Base-by-base conservation (phyloP, 169 alveolate genomes). In the Plasmodium ovale region DNA sequence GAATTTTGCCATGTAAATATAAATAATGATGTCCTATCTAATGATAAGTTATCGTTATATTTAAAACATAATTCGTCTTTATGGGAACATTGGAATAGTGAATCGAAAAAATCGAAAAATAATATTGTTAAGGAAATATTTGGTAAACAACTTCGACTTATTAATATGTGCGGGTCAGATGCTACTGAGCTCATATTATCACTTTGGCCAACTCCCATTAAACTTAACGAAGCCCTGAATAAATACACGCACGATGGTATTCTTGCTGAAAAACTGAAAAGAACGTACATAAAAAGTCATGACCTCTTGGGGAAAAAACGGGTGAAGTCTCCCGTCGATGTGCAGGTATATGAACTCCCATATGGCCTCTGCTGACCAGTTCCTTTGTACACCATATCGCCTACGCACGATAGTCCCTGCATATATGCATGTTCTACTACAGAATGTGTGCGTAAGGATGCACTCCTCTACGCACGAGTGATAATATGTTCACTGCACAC, bases 141-240 rank as follows among this genome's bases (percentile, higher is more conserved):
- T 87, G 97, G 97, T 2, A 94, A 87, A 39, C 97, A 95, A 53
- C 87, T 95, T 6, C 64, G 97, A 71, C 71, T 90, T 37, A 89
- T 92, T n/a, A 88, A 92, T 35, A 92, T 90, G 72, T 91, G 97
- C 49, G 96, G 97, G 16, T 92, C 96, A 14, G 94, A 85, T 68
- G 93, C 96, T 9, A 95, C 97, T 3, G 94, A 79, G 59, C 88
- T 95, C 4, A 89, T 95, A 19, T 87, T 95, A 23, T 73, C 87
- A 3, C 56, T 91, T 21, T 95, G 97, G 97, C 96, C 97, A 27
- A 94, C 97, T 6, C 97, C 97, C 5, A 62, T 77, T 71, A 65
- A 69, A 25, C 74, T 95, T 84, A 54, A 91, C 25, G 64, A 59
- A 39, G 95, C 92, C 2, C 68, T 94, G 1, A 65, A 59, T 65